phyloP scores from a whole-genome alignment of 1,139 yeast genomes.

The Candida pseudocylindracea region DNA sequence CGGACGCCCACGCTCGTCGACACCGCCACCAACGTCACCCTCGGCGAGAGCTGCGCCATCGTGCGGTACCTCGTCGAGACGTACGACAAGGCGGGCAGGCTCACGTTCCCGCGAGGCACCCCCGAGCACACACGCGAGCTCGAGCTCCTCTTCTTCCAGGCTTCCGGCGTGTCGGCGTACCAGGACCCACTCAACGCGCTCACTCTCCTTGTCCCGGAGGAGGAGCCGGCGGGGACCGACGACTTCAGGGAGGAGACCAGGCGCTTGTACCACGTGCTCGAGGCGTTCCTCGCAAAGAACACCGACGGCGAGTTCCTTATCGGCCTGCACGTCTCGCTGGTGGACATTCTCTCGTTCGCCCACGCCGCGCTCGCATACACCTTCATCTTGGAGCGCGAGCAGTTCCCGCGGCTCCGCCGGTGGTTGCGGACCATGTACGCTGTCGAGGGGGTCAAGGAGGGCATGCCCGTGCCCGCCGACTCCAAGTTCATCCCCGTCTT shows the following conservation, averaged over 20 bases:
- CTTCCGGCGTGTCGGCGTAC: constrained; percentile 31
- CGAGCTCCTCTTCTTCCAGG: constrained; percentile 1
- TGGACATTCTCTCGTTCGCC: constrained; percentile 24
- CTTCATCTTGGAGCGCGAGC: no score
- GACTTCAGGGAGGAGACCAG: constrained; percentile 27
- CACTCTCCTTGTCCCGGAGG: constrained; percentile 16
- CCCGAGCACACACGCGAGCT: neutral
- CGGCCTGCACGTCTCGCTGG: constrained; percentile 30
- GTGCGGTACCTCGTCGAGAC: constrained; percentile 2
- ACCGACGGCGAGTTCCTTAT: constrained; percentile 23
- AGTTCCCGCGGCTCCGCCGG: no score
- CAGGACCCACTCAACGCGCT: constrained; percentile 37
- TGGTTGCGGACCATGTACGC: no score
- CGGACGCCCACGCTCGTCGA: constrained; percentile 35
- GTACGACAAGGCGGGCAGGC: constrained; percentile 2
- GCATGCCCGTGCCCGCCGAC: no score
- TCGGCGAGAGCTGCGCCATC: constrained; percentile 3
- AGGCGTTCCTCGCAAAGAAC: constrained; percentile 17
- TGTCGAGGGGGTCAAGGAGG: no score
- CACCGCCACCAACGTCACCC: constrained; percentile 11
- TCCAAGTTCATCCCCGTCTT: no score
- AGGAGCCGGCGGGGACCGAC: constrained; percentile 26
- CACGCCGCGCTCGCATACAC: constrained; percentile 8
- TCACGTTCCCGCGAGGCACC: constrained; percentile 1
- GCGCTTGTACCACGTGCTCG: constrained; percentile 29